phyloP scores from a whole-genome alignment of 176 grass and related monocot species.

The Triticum urartu region DNA sequence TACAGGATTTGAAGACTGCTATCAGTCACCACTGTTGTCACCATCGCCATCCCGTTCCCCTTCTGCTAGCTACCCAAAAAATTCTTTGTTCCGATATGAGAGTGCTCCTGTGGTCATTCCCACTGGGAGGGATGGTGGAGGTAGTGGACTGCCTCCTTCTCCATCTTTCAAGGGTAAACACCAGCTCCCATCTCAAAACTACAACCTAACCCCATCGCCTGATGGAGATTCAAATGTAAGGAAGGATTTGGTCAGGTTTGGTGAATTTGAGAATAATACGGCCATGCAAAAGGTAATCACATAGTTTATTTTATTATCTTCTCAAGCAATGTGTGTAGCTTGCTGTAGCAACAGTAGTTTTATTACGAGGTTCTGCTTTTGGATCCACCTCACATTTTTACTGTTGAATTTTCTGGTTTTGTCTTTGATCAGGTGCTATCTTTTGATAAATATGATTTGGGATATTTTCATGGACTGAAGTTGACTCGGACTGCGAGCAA shows the following conservation, averaged over 20 bases:
- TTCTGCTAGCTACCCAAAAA: conserved; percentile 36
- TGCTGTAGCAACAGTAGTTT: conserved; percentile 6
- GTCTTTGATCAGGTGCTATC: conserved; percentile 43
- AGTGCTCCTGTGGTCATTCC: conserved; percentile 53
- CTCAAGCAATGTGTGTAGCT: conserved; percentile 27
- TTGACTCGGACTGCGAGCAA: conserved; percentile 49
- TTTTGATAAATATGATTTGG: conserved; percentile 54
- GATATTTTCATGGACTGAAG: conserved; percentile 50
- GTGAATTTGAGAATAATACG: conserved; percentile 27
- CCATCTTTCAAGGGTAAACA: conserved; percentile 37
- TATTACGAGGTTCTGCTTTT: conserved; percentile 6
- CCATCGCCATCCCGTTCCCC: conserved; percentile 42
- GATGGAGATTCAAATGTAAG: conserved; percentile 20
- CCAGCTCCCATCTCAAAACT: conserved; percentile 33
- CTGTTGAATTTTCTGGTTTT: conserved; percentile 21
- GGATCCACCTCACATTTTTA: conserved; percentile 16
- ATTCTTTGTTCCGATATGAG: conserved; percentile 41
- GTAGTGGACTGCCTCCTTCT: conserved; percentile 39
- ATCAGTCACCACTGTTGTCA: conserved; percentile 31
- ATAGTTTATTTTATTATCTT: conserved; percentile 8
- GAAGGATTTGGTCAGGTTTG: conserved; percentile 44
- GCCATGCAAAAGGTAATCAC: conserved; percentile 43
- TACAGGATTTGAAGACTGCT: conserved; percentile 42
- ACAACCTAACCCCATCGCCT: conserved; percentile 25
- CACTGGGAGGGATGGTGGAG: background rate